phyloP scores from a whole-genome alignment of 192 early-diverging fungal genomes.

The Podila epicladia region DNA sequence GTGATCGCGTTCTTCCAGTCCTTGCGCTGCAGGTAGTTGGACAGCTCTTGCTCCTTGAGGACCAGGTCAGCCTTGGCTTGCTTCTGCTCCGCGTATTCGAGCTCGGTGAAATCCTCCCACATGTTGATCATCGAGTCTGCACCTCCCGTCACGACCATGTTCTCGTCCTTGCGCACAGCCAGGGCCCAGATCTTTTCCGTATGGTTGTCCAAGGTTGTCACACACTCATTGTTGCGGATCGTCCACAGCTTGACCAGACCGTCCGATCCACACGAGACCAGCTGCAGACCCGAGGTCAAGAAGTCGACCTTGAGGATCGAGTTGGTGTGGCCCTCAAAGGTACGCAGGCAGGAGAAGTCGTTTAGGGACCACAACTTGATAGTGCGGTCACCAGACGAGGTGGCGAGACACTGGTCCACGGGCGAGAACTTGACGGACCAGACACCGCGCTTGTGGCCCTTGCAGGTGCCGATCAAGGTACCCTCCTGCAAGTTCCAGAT shows the following conservation, averaged over 20 bases:
- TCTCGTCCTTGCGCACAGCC: conserved; percentile 75
- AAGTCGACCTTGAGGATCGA: conserved; percentile 90
- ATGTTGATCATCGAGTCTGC: conserved; percentile 91
- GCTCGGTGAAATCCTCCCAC: conserved; percentile 92
- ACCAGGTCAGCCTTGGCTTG: conserved; percentile 77
- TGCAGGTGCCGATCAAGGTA: conserved; percentile 77
- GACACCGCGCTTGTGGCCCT: conserved; percentile 94
- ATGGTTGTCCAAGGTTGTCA: conserved; percentile 91
- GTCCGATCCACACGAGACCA: conserved; percentile 90
- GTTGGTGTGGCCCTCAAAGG: conserved; percentile 98
- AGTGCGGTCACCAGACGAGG: conserved; percentile 92
- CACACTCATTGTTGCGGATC: conserved; percentile 90
- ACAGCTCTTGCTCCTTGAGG: conserved; percentile 89
- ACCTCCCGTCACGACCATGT: conserved; percentile 85
- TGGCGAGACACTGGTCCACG: conserved; percentile 94
- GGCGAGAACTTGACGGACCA: conserved; percentile 96
- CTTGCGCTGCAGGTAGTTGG: conserved; percentile 85
- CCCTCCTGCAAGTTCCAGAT: conserved; percentile 90
- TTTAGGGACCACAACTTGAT: conserved; percentile 94
- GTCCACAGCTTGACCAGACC: conserved; percentile 98
- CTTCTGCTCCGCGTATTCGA: conserved; percentile 82
- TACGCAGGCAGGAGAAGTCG: conserved; percentile 88
- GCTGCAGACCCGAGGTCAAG: conserved; percentile 86
- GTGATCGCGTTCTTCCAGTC: conserved; percentile 94
- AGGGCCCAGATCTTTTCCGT: conserved; percentile 97